Evolutionary conservation across 169 alveolate species (phyloP).

Genomic region (Cryptosporidium ubiquitum): DNA sequence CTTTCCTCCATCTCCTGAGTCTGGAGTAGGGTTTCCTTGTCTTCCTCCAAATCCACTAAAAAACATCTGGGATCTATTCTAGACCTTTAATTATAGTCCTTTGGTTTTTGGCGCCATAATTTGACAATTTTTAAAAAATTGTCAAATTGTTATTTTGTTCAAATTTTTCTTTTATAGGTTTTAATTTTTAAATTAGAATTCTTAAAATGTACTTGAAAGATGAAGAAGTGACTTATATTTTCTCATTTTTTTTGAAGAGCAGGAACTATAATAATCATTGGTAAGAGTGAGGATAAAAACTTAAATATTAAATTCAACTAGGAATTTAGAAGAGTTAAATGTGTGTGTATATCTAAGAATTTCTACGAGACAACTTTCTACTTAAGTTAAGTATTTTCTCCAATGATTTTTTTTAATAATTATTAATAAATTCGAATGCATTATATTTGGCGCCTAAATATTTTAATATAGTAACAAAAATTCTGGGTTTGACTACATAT

Average conservation of each 20-base stretch:
- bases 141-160: background rate
- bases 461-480: background rate
- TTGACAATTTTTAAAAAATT: background rate
- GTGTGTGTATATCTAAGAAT: background rate
- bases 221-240: background rate
- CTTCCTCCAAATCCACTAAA: slow-evolving; percentile 45
- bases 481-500: background rate
- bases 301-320: too few species aligned
- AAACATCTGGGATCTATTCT: slow-evolving; percentile 15
- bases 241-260: background rate
- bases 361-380: background rate
- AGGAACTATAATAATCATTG: background rate
- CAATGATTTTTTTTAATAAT: background rate
- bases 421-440: background rate
- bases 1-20: background rate
- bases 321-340: background rate
- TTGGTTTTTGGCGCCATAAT: slow-evolving; percentile 13
- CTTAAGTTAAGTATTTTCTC: background rate
- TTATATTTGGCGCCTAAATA: background rate
- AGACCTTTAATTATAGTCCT: background rate
- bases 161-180: too few species aligned
- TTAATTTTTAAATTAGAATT: background rate
- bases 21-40: slow-evolving; percentile 1
- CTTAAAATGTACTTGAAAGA: background rate
- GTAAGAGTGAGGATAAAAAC: background rate